These are phyloP conservation scores for Globisporangium cystogenes DNA, from an alignment of 352 stramenopile genomes.

Conservation along the genomic window DNA sequence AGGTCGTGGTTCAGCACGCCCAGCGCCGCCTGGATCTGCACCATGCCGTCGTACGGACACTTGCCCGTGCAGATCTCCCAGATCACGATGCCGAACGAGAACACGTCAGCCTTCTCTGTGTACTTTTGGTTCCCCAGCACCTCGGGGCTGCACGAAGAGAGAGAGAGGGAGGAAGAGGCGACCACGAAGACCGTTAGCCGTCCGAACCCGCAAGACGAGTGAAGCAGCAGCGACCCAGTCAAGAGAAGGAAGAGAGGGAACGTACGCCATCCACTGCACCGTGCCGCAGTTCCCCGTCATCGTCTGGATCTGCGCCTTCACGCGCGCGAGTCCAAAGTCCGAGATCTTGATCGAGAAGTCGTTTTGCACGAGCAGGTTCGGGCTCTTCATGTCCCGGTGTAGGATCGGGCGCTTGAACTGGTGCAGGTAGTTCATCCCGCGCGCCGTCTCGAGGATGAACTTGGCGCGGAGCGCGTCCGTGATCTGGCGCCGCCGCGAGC, in stretches of 20 bases:
- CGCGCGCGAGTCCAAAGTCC: constrained; percentile 88
- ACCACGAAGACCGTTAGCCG: too few relatives aligned
- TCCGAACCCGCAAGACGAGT: too few relatives aligned
- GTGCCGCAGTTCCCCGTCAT: constrained; percentile 92
- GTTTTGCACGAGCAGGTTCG: constrained; percentile 84
- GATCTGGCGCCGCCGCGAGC: constrained; percentile 34
- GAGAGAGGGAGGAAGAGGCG: not conserved
- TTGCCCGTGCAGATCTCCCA: constrained; percentile 91
- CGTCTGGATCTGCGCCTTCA: constrained; percentile 89
- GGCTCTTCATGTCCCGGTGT: constrained; percentile 88
- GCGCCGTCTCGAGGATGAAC: constrained; percentile 71
- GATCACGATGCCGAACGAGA: constrained; percentile 91
- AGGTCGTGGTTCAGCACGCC: constrained; percentile 77
- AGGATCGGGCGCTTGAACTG: constrained; percentile 82
- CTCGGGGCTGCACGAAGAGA: constrained; percentile 42
- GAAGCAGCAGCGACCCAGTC: not conserved
- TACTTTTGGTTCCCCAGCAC: constrained; percentile 90
- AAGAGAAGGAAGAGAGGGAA: not conserved
- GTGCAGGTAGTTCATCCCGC: constrained; percentile 88
- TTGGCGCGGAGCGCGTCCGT: constrained; percentile 36
- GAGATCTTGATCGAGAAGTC: constrained; percentile 89
- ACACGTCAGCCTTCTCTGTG: constrained; percentile 93
- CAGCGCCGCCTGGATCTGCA: constrained; percentile 80
- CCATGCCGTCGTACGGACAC: constrained; percentile 89
- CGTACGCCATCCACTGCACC: constrained; percentile 71